Conservation (phyloP, 768 basidiomycete genomes). For the Antrodiella citrinella region DNA sequence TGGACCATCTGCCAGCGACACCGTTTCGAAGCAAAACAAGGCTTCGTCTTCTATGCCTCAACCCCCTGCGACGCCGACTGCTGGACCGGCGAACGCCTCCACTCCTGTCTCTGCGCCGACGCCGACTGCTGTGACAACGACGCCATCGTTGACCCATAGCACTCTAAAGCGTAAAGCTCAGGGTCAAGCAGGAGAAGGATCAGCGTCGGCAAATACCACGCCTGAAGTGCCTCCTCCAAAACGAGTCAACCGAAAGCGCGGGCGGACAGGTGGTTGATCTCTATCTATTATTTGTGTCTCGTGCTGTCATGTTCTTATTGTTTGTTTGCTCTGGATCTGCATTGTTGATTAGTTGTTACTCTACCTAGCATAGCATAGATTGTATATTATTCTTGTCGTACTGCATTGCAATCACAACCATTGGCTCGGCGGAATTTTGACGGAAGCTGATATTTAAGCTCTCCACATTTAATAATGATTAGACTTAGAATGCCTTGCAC, state of each 20-base stretch:
- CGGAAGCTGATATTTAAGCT: no score
- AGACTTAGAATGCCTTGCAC: no score
- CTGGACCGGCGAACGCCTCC: constrained; percentile 17
- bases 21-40: constrained; percentile 62
- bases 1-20: no score
- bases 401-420: not conserved
- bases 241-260: constrained; percentile 44
- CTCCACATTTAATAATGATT: no score
- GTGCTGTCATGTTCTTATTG: constrained; percentile 16
- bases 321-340: constrained; percentile 18
- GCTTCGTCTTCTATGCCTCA: constrained; percentile 31
- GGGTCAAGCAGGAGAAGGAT: constrained; percentile 20
- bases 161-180: constrained; percentile 28
- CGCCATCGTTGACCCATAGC: constrained; percentile 21
- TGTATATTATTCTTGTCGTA: constrained; percentile 20
- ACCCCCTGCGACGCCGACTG: not conserved
- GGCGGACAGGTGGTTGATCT: constrained; percentile 35
- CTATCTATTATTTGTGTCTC: constrained; percentile 10
- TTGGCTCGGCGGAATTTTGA: no score
- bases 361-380: constrained; percentile 24
- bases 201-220: constrained; percentile 44
- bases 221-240: constrained; percentile 42
- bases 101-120: constrained; percentile 22
- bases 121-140: constrained; percentile 15
- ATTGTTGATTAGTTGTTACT: constrained; percentile 18